These are phyloP conservation scores for Aspergillus transmontanensis DNA, from an alignment of 2,329 filamentous ascomycete genomes.

Conservation along the genomic window DNA sequence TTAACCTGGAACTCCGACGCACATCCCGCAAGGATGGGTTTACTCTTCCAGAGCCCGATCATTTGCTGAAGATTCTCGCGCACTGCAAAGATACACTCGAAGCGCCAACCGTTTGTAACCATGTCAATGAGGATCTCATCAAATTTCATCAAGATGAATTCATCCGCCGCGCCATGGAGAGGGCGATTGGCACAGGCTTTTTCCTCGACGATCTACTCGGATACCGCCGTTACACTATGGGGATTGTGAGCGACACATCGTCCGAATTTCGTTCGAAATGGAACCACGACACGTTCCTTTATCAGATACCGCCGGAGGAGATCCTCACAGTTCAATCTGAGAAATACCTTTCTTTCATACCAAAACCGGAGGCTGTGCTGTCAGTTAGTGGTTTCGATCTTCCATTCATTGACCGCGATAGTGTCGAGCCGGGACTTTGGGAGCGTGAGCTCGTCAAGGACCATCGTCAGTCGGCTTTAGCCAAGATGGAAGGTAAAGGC, in stretches of 20 bases:
- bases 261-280: constrained; percentile 32
- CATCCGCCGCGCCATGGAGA: constrained; percentile 27
- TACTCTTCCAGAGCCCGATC: constrained; percentile 36
- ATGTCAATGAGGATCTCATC: constrained; percentile 30
- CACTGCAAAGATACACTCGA: constrained; percentile 37
- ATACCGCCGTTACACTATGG: constrained; percentile 32
- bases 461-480: constrained; percentile 36
- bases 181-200: constrained; percentile 16
- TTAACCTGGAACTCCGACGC: constrained; percentile 27
- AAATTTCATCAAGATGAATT: constrained; percentile 32
- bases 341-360: constrained; percentile 36
- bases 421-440: constrained; percentile 21
- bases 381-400: constrained; percentile 23
- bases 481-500: constrained; percentile 36
- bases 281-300: constrained; percentile 31
- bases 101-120: constrained; percentile 27
- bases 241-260: constrained; percentile 26
- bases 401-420: constrained; percentile 28
- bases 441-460: constrained; percentile 31
- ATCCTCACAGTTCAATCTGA: constrained; percentile 37
- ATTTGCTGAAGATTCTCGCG: constrained; percentile 37
- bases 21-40: constrained; percentile 18
- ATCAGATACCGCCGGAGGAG: constrained; percentile 31
- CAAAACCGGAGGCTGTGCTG: constrained; percentile 15
- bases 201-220: constrained; percentile 29